These are phyloP conservation scores for Fusarium heterosporum DNA, from an alignment of 2,329 filamentous ascomycete species.

Conservation along the genomic window DNA sequence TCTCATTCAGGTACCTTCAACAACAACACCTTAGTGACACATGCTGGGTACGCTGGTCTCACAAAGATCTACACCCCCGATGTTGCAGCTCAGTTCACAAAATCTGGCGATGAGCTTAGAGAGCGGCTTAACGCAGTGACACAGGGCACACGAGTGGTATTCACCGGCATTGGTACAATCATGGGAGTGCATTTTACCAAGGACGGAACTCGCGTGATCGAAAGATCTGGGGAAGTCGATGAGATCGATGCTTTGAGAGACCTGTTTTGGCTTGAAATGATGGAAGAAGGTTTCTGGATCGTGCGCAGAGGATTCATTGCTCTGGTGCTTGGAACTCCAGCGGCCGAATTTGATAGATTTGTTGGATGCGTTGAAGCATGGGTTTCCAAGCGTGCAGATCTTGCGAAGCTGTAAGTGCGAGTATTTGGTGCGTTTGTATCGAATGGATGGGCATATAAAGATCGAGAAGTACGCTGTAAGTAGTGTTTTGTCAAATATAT, in stretches of 20 bases:
- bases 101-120: conserved; percentile 48
- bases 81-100: conserved; percentile 49
- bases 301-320: conserved; percentile 56
- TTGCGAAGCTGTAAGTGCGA: conserved; percentile 23
- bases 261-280: conserved; percentile 61
- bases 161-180: conserved; percentile 54
- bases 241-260: conserved; percentile 52
- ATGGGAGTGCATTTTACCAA: conserved; percentile 54
- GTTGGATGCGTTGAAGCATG: conserved; percentile 53
- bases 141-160: conserved; percentile 52
- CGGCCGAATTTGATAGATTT: conserved; percentile 56
- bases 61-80: conserved; percentile 52
- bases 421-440: background rate
- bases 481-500: background rate
- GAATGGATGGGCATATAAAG: background rate
- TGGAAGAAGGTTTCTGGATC: conserved; percentile 58
- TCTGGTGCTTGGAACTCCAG: conserved; percentile 54
- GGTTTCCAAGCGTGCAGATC: conserved; percentile 44
- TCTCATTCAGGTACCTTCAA: conserved; percentile 74
- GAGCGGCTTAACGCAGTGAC: conserved; percentile 48
- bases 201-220: conserved; percentile 45
- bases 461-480: background rate
- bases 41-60: conserved; percentile 60
- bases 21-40: conserved; percentile 72
- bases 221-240: conserved; percentile 47